Percentiles rank a stretch among this genome's conserved stretches.
Evolutionary conservation across 2,329 filamentous ascomycete genomes (phyloP).

Genomic region (Cercospora zeina): DNA sequence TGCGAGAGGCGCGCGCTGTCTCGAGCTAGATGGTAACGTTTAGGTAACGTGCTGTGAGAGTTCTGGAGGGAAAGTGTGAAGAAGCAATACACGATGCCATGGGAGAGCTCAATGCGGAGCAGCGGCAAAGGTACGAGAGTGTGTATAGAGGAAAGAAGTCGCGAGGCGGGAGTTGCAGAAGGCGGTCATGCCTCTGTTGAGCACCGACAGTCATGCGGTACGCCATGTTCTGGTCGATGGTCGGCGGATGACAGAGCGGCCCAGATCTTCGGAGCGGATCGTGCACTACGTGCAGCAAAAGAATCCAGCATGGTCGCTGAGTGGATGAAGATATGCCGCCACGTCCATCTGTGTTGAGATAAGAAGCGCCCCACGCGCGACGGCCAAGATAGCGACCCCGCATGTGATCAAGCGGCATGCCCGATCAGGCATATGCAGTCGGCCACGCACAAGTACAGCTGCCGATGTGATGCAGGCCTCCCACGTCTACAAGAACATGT

Average conservation of each 20-base stretch:
- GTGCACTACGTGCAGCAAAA: slow-evolving; percentile 18
- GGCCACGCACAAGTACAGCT: not conserved
- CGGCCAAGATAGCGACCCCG: slow-evolving; percentile 7
- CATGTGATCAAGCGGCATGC: slow-evolving; percentile 4
- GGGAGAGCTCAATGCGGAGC: not conserved
- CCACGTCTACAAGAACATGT: not conserved
- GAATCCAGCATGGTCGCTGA: slow-evolving; percentile 4
- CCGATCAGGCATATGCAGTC: slow-evolving; percentile 10
- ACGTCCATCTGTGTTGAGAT: slow-evolving; percentile 12
- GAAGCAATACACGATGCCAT: slow-evolving; percentile 2
- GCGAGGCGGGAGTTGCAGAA: not conserved
- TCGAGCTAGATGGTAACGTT: slow-evolving; percentile 12
- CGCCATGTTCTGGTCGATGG: slow-evolving; percentile 9
- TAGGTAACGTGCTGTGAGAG: slow-evolving; percentile 13
- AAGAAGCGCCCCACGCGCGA: slow-evolving; percentile 6
- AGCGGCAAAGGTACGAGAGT: not conserved
- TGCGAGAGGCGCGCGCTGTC: not conserved
- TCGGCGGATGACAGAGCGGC: slow-evolving; percentile 8
- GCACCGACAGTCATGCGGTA: slow-evolving; percentile 12
- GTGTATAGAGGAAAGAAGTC: not conserved
- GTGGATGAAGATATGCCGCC: slow-evolving; percentile 15
- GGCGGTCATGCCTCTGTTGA: not conserved
- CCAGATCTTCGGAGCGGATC: slow-evolving; percentile 17
- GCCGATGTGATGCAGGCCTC: not conserved
- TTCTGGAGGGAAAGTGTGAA: not conserved